A percentile compares a stretch with the other conserved stretches of the same genome.
phyloP scores from a whole-genome alignment of 495 filamentous ascomycete species.

The Jackrogersella multiformis region DNA sequence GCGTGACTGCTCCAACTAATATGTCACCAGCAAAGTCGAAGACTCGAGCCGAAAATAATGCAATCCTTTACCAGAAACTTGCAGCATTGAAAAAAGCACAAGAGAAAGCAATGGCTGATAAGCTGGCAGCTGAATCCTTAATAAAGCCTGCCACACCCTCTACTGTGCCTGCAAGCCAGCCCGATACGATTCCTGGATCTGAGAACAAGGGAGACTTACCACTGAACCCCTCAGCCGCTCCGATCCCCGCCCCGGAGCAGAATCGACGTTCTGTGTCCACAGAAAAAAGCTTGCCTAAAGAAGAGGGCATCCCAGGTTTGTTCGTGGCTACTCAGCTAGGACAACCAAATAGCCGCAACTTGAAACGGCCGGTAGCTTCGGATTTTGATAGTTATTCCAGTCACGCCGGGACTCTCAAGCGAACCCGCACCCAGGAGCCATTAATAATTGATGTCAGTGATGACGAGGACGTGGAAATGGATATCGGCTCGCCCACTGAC shows the following conservation, averaged over 20 bases:
- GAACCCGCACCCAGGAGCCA: constrained; percentile 59
- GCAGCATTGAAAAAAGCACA: constrained; percentile 58
- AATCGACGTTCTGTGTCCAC: constrained; percentile 21
- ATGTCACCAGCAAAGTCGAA: constrained; percentile 44
- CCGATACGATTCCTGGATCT: not conserved
- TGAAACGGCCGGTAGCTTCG: constrained; percentile 86
- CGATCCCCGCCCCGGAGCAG: not conserved
- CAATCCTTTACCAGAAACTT: constrained; percentile 57
- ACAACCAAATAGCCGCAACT: constrained; percentile 42
- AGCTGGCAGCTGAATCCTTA: constrained; percentile 10
- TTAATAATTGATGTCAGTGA: constrained; percentile 83
- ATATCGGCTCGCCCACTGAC: constrained; percentile 57
- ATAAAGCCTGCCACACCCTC: constrained; percentile 14
- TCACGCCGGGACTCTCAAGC: constrained; percentile 62
- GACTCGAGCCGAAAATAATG: constrained; percentile 55
- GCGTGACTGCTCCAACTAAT: constrained; percentile 21
- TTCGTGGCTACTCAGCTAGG: constrained; percentile 32
- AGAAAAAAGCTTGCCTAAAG: constrained; percentile 24
- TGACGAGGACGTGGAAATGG: constrained; percentile 60
- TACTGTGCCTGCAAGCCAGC: not conserved
- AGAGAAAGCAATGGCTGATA: constrained; percentile 47
- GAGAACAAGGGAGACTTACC: not conserved
- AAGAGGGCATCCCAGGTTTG: constrained; percentile 39
- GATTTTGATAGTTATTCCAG: constrained; percentile 74
- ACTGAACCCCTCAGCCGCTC: not conserved